Evolutionary conservation across 768 basidiomycete species (phyloP).

Genomic region (Guyanaporus albipodus): DNA sequence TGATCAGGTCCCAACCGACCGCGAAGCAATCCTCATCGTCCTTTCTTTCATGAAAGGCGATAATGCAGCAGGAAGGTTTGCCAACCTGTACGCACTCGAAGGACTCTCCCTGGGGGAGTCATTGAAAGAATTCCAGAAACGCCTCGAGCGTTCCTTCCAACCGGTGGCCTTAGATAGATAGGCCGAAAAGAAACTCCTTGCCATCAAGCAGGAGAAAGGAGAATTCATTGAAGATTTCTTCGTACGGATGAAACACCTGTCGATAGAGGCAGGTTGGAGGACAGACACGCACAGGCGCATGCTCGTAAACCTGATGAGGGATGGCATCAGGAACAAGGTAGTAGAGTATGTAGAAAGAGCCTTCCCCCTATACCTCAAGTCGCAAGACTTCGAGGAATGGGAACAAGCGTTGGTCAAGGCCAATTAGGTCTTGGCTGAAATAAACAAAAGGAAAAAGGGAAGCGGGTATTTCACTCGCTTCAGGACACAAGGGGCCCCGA

Average conservation of each 20-base stretch:
- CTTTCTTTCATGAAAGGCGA: not conserved
- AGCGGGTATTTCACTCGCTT: too few species aligned
- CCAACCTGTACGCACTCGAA: not conserved
- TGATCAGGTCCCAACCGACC: rapidly evolving
- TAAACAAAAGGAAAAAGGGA: too few species aligned
- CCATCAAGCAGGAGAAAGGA: not conserved
- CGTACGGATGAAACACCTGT: not conserved
- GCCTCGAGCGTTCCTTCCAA: not conserved
- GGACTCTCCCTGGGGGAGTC: too few species aligned
- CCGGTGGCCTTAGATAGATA: not conserved
- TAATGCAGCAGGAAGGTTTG: not conserved
- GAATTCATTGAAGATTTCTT: not conserved
- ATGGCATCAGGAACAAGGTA: not conserved
- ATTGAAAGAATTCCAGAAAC: too few species aligned
- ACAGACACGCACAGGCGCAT: too few species aligned
- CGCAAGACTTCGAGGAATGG: too few species aligned
- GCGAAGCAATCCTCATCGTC: not conserved
- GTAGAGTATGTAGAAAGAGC: not conserved
- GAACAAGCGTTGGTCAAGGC: too few species aligned
- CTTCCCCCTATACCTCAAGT: not conserved
- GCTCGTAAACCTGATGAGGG: not conserved
- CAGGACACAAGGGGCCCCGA: too few species aligned
- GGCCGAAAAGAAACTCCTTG: not conserved
- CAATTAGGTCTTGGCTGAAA: too few species aligned
- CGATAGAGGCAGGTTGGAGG: not conserved